Evolutionary conservation across 805 yeast genomes (phyloP).

Genomic region (Ogataea paradorogensis): DNA sequence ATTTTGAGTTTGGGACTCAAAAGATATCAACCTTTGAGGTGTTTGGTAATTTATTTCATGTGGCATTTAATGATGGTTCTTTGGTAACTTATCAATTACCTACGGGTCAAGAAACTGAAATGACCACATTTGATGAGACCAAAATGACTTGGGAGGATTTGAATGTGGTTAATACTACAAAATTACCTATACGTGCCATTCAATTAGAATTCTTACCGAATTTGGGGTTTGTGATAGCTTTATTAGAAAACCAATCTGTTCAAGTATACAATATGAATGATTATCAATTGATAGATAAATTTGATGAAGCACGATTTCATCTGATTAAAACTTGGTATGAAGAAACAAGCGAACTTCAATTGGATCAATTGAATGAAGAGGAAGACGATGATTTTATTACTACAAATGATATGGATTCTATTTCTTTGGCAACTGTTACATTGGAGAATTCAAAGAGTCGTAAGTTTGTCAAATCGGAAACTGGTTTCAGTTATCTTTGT

Average conservation of each 20-base stretch:
- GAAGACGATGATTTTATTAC: conserved; percentile 24
- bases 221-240: conserved; percentile 31
- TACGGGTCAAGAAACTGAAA: conserved; percentile 1
- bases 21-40: conserved; percentile 21
- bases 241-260: conserved; percentile 31
- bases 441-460: conserved; percentile 9
- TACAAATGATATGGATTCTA: conserved; percentile 26
- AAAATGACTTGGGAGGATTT: conserved; percentile 17
- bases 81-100: conserved; percentile 23
- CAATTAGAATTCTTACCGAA: conserved; percentile 34
- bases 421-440: conserved; percentile 32
- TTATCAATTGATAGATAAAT: conserved; percentile 28
- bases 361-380: conserved; percentile 20
- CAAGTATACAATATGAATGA: conserved; percentile 32
- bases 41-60: conserved; percentile 17
- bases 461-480: conserved; percentile 7
- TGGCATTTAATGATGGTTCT: conserved; percentile 22
- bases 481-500: conserved; percentile 20
- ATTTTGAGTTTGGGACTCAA: conserved; percentile 12
- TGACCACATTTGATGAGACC: conserved; percentile 1
- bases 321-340: conserved; percentile 27
- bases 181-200: conserved; percentile 24
- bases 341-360: conserved; percentile 5
- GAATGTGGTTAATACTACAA: conserved; percentile 15
- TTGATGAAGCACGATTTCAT: conserved; percentile 35